A percentile compares a stretch with the other conserved stretches of the same genome.
These are phyloP conservation scores for Tritrichomonas musculus DNA, from an alignment of 208 protist genomes.

Conservation along the genomic window DNA sequence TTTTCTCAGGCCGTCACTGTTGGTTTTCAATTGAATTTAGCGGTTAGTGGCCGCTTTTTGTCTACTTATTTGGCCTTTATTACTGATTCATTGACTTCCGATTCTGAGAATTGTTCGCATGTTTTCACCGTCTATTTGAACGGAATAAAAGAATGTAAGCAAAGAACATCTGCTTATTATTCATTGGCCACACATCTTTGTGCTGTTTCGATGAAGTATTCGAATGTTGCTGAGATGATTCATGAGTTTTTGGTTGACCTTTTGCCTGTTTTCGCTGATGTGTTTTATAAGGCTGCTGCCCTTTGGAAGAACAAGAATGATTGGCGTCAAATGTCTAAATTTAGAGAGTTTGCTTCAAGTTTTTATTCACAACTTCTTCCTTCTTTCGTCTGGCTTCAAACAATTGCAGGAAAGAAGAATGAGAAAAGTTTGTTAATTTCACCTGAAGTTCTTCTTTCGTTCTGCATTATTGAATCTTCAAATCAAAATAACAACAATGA, in stretches of 20 bases:
- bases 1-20: conserved; percentile 11
- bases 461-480: not conserved
- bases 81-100: not conserved
- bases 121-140: not conserved
- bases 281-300: not conserved
- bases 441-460: not conserved
- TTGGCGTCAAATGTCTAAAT: not conserved
- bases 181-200: conserved; percentile 1
- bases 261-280: not conserved
- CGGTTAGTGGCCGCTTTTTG: not conserved
- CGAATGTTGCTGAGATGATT: not conserved
- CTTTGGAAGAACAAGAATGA: not conserved
- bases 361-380: not conserved
- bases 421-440: no score
- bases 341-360: not conserved
- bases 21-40: not conserved
- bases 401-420: not conserved
- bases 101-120: not conserved
- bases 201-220: not conserved
- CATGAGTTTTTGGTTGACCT: not conserved
- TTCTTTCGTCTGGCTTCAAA: not conserved
- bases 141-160: not conserved
- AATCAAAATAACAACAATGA: not conserved
- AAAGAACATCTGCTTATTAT: not conserved
- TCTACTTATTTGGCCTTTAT: not conserved